Evolutionary conservation across 116 monocot species (phyloP).

Genomic region (Cymodocea nodosa): DNA sequence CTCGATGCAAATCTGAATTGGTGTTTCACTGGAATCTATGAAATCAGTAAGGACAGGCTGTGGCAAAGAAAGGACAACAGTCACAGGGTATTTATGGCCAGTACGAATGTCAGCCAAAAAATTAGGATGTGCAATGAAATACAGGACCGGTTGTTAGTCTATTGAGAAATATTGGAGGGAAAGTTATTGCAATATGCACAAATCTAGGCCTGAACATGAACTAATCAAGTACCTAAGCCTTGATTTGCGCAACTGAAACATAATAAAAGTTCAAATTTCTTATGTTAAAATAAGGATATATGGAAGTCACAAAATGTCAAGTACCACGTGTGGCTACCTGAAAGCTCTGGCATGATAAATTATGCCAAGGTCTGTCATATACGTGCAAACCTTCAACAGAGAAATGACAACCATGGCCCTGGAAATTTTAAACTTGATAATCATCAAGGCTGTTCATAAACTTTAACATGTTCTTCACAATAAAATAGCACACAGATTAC

Average conservation of each 20-base stretch:
- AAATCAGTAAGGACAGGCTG: constrained; percentile 2
- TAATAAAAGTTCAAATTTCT: too few species aligned
- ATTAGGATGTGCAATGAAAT: background rate
- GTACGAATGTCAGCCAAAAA: background rate
- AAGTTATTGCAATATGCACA: too few species aligned
- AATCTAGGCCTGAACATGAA: too few species aligned
- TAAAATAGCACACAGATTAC: too few species aligned
- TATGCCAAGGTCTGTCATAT: constrained; percentile 4
- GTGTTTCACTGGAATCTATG: background rate
- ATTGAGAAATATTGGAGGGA: background rate
- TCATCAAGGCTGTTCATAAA: background rate
- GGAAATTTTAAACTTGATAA: background rate
- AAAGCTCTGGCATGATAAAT: constrained; percentile 5
- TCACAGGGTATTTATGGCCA: background rate
- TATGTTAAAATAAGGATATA: too few species aligned
- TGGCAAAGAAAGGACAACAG: background rate
- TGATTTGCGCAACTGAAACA: too few species aligned
- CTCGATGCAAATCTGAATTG: constrained; percentile 3
- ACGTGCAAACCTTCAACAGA: constrained; percentile 1
- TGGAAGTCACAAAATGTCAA: too few species aligned
- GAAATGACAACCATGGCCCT: constrained; percentile 21
- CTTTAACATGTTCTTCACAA: too few species aligned
- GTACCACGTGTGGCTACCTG: constrained; percentile 1
- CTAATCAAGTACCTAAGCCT: too few species aligned
- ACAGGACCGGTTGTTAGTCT: background rate